These are phyloP conservation scores for Rutidosis leptorrhynchoides DNA, from an alignment of 129 eudicot species.

Conservation along the genomic window DNA sequence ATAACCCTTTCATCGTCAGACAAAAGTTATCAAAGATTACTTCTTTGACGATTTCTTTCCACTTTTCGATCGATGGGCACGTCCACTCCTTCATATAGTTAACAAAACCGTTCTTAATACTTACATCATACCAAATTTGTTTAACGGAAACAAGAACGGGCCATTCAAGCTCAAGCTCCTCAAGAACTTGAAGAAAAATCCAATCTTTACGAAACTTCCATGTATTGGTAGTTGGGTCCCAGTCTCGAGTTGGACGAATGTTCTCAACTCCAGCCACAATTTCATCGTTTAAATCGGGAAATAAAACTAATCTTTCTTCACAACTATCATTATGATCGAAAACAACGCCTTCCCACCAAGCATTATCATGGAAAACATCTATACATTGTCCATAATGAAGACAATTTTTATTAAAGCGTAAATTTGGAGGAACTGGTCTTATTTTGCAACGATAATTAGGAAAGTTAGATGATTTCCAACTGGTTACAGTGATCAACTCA, in stretches of 20 bases:
- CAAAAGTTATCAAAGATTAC: conserved; percentile 37
- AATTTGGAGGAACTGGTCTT: conserved; percentile 48
- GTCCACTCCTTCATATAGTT: conserved; percentile 52
- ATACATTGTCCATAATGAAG: conserved; percentile 65
- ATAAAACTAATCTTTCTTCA: conserved; percentile 43
- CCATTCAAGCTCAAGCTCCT: conserved; percentile 45
- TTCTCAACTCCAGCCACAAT: conserved; percentile 23
- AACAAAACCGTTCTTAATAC: conserved; percentile 35
- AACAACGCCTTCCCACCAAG: conserved; percentile 93
- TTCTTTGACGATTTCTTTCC: conserved; percentile 45
- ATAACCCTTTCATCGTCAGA: conserved; percentile 32
- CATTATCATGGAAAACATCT: conserved; percentile 47
- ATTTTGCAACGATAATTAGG: conserved; percentile 38
- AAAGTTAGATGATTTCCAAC: background rate
- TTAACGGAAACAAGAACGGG: conserved; percentile 50
- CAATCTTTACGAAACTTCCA: conserved; percentile 65
- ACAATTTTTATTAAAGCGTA: conserved; percentile 2
- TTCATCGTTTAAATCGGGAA: conserved; percentile 76
- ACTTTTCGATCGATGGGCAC: conserved; percentile 23
- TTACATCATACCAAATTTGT: conserved; percentile 75
- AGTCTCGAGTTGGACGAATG: conserved; percentile 49
- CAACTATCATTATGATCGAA: conserved; percentile 51
- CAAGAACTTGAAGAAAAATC: conserved; percentile 59
- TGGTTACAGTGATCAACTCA: background rate
- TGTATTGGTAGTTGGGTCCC: conserved; percentile 52